Evolutionary conservation across 306 rosid genomes (phyloP).

Genomic region (Pterocarpus macrocarpus): DNA sequence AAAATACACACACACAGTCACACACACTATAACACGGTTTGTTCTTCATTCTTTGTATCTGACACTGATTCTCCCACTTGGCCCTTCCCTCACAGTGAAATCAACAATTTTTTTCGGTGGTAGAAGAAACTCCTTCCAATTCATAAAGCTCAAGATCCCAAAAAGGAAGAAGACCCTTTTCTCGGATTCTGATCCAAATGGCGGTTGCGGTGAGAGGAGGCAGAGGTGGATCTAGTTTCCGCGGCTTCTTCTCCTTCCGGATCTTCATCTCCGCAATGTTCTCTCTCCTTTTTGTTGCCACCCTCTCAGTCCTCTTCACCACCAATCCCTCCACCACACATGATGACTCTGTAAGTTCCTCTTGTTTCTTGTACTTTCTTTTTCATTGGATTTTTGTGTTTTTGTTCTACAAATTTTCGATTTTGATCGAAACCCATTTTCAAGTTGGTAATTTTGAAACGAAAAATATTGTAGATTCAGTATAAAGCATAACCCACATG

Average conservation of each 20-base stretch:
- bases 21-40: background rate
- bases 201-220: slow-evolving; percentile 90
- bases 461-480: slow-evolving; percentile 37
- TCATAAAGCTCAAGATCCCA: slow-evolving; percentile 34
- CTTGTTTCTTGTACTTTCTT: background rate
- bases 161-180: background rate
- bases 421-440: slow-evolving; percentile 40
- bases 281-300: slow-evolving; percentile 88
- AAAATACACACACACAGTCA: background rate
- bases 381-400: background rate
- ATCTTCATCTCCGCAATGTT: slow-evolving; percentile 95
- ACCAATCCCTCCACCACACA: slow-evolving; percentile 73
- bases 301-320: slow-evolving; percentile 78
- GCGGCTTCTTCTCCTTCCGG: slow-evolving; percentile 93
- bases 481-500: slow-evolving; percentile 33
- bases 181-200: slow-evolving; percentile 57
- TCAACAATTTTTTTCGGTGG: background rate
- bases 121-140: background rate
- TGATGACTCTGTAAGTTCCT: slow-evolving; percentile 77
- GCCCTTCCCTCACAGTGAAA: slow-evolving; percentile 15
- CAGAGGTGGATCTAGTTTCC: slow-evolving; percentile 78
- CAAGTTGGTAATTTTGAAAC: slow-evolving; percentile 31
- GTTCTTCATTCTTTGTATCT: slow-evolving; percentile 45
- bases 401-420: background rate
- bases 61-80: slow-evolving; percentile 13